phyloP scores from a whole-genome alignment of 345 rosid species.

The Luvunga scandens region DNA sequence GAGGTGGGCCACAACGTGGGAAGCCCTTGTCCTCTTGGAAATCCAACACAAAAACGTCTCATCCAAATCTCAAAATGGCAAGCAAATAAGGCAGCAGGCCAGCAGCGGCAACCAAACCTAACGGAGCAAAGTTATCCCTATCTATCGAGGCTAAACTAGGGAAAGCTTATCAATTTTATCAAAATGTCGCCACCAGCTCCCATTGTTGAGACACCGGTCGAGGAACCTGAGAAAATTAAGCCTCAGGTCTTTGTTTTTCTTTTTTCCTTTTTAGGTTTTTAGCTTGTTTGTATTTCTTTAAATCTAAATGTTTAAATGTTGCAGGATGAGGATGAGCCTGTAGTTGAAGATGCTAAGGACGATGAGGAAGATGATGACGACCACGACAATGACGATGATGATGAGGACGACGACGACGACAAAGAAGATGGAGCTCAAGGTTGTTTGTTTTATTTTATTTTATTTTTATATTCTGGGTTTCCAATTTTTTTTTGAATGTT shows the following conservation, averaged over 20 bases:
- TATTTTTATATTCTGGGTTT: neutral
- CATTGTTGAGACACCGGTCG: neutral
- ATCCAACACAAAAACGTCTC: neutral
- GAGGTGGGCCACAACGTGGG: neutral
- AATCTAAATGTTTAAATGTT: neutral
- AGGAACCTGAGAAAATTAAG: neutral
- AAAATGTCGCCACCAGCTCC: constrained; percentile 4
- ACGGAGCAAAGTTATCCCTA: too few species aligned
- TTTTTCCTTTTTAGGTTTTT: neutral
- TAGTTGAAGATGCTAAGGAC: constrained; percentile 3
- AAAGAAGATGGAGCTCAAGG: constrained; percentile 2
- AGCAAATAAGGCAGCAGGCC: neutral
- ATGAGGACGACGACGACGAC: neutral
- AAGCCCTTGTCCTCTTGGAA: neutral
- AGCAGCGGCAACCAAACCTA: neutral
- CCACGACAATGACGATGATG: neutral
- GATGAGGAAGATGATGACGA: neutral
- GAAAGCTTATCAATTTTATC: neutral
- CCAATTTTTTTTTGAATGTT: neutral
- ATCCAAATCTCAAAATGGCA: neutral
- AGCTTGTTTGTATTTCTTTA: neutral
- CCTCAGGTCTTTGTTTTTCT: neutral
- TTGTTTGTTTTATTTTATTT: neutral
- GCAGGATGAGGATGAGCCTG: constrained; percentile 4
- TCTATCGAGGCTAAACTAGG: neutral